Evolutionary conservation across 108 stramenopile genomes (phyloP).

Genomic region (Licmophora abbreviata): DNA sequence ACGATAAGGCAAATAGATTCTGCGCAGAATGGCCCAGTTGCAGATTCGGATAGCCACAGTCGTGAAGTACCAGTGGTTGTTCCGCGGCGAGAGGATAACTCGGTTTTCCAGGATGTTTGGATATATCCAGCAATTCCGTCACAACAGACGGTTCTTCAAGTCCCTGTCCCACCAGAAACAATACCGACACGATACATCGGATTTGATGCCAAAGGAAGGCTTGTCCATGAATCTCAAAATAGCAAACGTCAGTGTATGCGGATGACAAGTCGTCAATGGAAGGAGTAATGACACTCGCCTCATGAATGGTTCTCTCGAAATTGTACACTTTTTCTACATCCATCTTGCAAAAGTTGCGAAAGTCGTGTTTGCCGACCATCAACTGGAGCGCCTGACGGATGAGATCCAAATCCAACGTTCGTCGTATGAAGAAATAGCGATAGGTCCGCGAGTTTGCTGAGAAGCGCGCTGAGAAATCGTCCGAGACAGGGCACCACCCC

Average conservation of each 20-base stretch:
- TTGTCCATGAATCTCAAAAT: conserved; percentile 82
- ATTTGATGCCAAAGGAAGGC: conserved; percentile 99
- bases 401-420: conserved; percentile 47
- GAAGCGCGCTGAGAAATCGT: conserved; percentile 92
- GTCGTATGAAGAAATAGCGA: conserved; percentile 86
- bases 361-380: conserved; percentile 93
- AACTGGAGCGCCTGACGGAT: conserved; percentile 65
- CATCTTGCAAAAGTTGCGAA: conserved; percentile 98
- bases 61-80: conserved; percentile 83
- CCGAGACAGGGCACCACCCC: conserved; percentile 90
- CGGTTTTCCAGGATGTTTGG: conserved; percentile 86
- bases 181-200: conserved; percentile 88
- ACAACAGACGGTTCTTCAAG: conserved; percentile 79
- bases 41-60: conserved; percentile 75
- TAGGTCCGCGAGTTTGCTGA: conserved; percentile 80
- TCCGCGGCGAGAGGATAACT: conserved; percentile 88
- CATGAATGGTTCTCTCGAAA: conserved; percentile 70
- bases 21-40: conserved; percentile 54
- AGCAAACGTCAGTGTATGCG: conserved; percentile 38
- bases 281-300: conserved; percentile 35
- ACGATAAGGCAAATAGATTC: conserved; percentile 64
- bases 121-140: conserved; percentile 74
- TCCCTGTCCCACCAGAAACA: conserved; percentile 86
- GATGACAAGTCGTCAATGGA: neutral
- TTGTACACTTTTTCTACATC: conserved; percentile 89